Conservation (phyloP, 169 alveolate species). For the Plasmodium vivax region DNA sequence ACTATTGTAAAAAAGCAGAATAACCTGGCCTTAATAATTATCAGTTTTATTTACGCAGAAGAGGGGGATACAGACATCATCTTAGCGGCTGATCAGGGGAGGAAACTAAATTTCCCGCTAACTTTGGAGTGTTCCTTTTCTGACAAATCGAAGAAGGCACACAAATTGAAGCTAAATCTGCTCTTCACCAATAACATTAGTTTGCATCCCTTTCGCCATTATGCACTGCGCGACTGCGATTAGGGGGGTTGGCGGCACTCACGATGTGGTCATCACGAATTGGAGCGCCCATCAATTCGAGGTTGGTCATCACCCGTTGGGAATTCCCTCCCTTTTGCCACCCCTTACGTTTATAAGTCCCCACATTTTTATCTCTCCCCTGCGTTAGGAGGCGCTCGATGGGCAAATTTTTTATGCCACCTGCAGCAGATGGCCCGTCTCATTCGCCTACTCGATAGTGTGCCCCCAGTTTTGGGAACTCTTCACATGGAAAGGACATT, state of each 20-base stretch:
- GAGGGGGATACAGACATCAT: not conserved
- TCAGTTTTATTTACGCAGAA: conserved; percentile 20
- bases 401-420: not conserved
- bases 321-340: not conserved
- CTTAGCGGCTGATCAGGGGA: not conserved
- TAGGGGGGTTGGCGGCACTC: not conserved
- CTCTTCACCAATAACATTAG: conserved; percentile 50
- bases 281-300: not conserved
- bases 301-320: not conserved
- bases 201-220: conserved; percentile 24
- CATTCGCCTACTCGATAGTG: not conserved
- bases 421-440: not conserved
- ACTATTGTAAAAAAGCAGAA: conserved; percentile 34
- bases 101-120: conserved; percentile 55
- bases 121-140: conserved; percentile 62
- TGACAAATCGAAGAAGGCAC: conserved; percentile 51
- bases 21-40: conserved; percentile 68
- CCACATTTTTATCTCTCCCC: not conserved
- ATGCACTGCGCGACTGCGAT: conserved; percentile 18
- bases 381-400: not conserved
- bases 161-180: conserved; percentile 32
- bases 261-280: not conserved
- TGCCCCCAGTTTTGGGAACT: not conserved
- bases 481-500: not conserved
- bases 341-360: not conserved